Base-by-base conservation (phyloP, 2,329 filamentous ascomycete genomes). In the Alternaria postmessia region DNA sequence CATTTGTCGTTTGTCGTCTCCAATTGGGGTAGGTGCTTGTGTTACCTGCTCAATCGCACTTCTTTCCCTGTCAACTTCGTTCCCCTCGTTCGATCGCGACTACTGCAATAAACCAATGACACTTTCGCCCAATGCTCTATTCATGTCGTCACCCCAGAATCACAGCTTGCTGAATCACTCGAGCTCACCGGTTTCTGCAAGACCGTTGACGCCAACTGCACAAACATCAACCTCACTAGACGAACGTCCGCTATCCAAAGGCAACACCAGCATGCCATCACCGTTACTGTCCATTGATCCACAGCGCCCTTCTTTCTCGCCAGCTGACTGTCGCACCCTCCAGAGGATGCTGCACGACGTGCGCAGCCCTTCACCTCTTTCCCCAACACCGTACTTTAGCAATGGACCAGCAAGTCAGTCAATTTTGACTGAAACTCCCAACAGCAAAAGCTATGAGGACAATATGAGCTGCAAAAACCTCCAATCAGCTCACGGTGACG, bases 281-380 rank as follows among this genome's bases (percentile, higher is more conserved):
- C 32, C 54, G 5, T 24, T 59, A 20, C 14, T 44, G 3, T 16
- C n/a, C n/a, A 20, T 14, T 22, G 30, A 20, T 12, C 30, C 38
- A 34, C 18, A 5, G 1, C 24, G 12, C 1, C 4, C 52, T 1
- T 36, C 54, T 0, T 20, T 68, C 5, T 64, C 64, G 5, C 60
- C 60, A 24, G 58, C 58, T 6, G 63, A 67, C n/a, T 65, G 60
- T 16, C 60, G 57, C 30, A 61, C 67, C 5, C 51, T 64, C 2
- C 36, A 57, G n/a, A 64, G 61, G 49, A 54, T 68, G 12, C 28
- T 64, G 22, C 7, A 48, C 16, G 44, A 63, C 39, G 53, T 59
- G 9, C 51, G 36, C 18, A 44, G 34, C 34, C 39, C 48, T 47
- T 54, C 55, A n/a, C 44, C 57, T n/a, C 26, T 39, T 9, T 57